These are phyloP conservation scores for Apiospora aurea DNA, from an alignment of 2,329 filamentous ascomycete species.

Conservation along the genomic window DNA sequence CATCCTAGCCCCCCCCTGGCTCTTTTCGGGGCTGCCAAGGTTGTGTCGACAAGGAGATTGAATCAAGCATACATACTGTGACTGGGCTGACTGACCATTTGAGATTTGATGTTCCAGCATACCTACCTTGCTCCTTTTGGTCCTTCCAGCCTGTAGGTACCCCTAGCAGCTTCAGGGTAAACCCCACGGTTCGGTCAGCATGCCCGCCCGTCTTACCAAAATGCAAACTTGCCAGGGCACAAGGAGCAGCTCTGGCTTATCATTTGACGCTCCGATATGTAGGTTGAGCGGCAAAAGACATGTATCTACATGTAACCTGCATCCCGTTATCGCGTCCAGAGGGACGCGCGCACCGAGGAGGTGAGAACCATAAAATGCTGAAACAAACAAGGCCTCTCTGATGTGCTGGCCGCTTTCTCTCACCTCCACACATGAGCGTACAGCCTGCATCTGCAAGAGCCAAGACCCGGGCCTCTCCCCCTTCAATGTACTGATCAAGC, in stretches of 20 bases:
- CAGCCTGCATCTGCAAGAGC: slow-evolving; percentile 21
- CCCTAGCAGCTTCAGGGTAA: slow-evolving; percentile 6
- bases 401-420: slow-evolving; percentile 17
- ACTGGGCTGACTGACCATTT: slow-evolving; percentile 16
- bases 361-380: slow-evolving; percentile 25
- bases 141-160: slow-evolving; percentile 11
- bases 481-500: slow-evolving; percentile 16
- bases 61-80: slow-evolving; percentile 25
- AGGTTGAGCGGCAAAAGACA: slow-evolving; percentile 19
- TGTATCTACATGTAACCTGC: slow-evolving; percentile 12
- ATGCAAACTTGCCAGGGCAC: slow-evolving; percentile 7
- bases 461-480: background rate
- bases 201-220: slow-evolving; percentile 22
- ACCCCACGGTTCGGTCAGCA: slow-evolving; percentile 21
- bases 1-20: slow-evolving; percentile 19
- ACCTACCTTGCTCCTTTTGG: background rate
- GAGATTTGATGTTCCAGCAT: slow-evolving; percentile 24
- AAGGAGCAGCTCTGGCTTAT: slow-evolving; percentile 11
- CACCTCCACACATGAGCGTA: slow-evolving; percentile 18
- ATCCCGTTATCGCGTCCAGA: slow-evolving; percentile 15
- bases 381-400: slow-evolving; percentile 24
- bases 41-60: slow-evolving; percentile 24
- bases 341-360: slow-evolving; percentile 17
- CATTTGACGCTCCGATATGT: slow-evolving; percentile 19
- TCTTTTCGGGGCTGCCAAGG: slow-evolving; percentile 21